phyloP scores from a whole-genome alignment of 1,284 basidiomycete genomes.

The Ganoderma lingzhi region DNA sequence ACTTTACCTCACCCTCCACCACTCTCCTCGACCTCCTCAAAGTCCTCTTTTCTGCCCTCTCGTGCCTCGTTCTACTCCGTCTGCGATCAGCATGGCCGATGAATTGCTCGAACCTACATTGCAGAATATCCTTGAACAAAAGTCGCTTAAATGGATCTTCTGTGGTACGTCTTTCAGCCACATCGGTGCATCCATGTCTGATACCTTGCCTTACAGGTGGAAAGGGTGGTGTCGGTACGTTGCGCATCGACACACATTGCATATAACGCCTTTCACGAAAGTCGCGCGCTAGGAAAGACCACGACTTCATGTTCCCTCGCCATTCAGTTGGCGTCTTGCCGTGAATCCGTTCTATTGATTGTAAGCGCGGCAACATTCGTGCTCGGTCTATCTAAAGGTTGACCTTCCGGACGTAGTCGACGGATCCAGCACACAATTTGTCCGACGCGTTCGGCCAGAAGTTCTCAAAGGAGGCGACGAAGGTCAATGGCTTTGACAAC shows the following conservation, averaged over 20 bases:
- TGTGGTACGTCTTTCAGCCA: slow-evolving; percentile 70
- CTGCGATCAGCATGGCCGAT: slow-evolving; percentile 48
- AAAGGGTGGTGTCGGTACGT: slow-evolving; percentile 92
- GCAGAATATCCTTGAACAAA: slow-evolving; percentile 91
- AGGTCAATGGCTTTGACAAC: slow-evolving; percentile 98
- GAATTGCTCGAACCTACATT: slow-evolving; percentile 80
- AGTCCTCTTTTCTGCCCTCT: neutral
- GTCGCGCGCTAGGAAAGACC: slow-evolving; percentile 77
- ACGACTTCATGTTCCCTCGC: slow-evolving; percentile 96
- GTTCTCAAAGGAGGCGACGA: slow-evolving; percentile 99
- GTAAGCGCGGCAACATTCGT: slow-evolving; percentile 55
- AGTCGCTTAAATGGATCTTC: slow-evolving; percentile 93
- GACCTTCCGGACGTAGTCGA: slow-evolving; percentile 69
- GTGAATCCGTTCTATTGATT: slow-evolving; percentile 93
- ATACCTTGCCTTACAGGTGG: slow-evolving; percentile 65
- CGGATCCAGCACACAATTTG: slow-evolving; percentile 98
- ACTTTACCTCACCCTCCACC: slow-evolving; percentile 21
- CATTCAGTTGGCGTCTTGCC: slow-evolving; percentile 88
- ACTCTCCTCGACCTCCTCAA: slow-evolving; percentile 4
- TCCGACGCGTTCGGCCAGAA: slow-evolving; percentile 99
- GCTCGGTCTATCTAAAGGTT: neutral
- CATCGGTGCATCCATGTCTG: slow-evolving; percentile 22
- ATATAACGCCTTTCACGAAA: slow-evolving; percentile 3
- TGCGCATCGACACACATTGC: neutral
- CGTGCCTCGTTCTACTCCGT: neutral